A percentile compares a stretch with the other conserved stretches of the same genome.
phyloP scores from a whole-genome alignment of 176 grass and related monocot genomes.

The Microstegium vimineum region DNA sequence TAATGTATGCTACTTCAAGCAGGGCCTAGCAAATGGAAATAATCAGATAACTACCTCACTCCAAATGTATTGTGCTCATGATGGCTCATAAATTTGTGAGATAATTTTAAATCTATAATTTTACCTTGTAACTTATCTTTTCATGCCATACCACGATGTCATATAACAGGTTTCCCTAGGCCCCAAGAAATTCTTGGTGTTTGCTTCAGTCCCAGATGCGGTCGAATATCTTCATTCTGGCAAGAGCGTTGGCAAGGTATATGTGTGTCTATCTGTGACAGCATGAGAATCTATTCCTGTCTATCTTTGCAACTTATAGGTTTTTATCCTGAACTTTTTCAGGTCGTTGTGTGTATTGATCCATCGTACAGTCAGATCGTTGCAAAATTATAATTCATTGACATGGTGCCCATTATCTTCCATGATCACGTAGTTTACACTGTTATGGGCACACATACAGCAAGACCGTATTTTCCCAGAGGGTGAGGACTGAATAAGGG shows the following conservation, averaged over 20 bases:
- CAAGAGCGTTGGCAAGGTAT: conserved; percentile 90
- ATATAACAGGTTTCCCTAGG: conserved; percentile 67
- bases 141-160: neutral
- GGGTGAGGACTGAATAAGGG: neutral
- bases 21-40: neutral
- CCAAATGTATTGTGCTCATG: neutral
- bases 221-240: conserved; percentile 97
- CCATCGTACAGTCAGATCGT: conserved; percentile 48
- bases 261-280: neutral
- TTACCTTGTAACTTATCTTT: neutral
- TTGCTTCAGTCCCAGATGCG: conserved; percentile 78
- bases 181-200: conserved; percentile 69
- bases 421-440: neutral
- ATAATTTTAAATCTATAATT: neutral
- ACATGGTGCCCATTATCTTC: neutral
- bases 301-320: neutral
- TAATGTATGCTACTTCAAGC: neutral
- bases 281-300: neutral
- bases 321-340: conserved; percentile 16
- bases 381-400: conserved; percentile 48
- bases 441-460: neutral
- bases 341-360: conserved; percentile 92
- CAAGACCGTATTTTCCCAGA: neutral
- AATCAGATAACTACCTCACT: neutral
- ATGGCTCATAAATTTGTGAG: neutral